Base-by-base conservation (phyloP, 2,329 filamentous ascomycete genomes). In the Diaporthe citriasiana region DNA sequence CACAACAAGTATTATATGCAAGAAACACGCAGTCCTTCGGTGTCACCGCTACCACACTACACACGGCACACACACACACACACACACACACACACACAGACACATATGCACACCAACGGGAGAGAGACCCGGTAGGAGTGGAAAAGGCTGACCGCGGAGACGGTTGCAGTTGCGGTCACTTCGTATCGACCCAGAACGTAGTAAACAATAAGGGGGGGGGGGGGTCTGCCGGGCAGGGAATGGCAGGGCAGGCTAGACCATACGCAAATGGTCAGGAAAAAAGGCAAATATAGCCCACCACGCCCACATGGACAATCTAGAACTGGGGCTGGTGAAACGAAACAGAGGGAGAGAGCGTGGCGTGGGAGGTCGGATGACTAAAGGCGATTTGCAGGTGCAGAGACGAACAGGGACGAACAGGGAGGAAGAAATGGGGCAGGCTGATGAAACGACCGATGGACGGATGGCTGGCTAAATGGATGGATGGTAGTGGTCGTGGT, bases 81-180 rank as follows among this genome's bases (percentile, higher is more conserved):
- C 60, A 65, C 60, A 35, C 33, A 50, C 6, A 22, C 60, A 65
- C 60, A 35, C 33, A n/a, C 45, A 35, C 45, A 40, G 8, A 47
- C 40, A 47, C 15, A 63, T 25, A 50, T 12, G 30, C 60, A 65
- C 60, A 35, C 33, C 17, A n/a, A 25, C 63, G 63, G 63, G 63
- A 53, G 13, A 22, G n/a, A 19, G 47, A 38, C 45, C 47, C 63
- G 68, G 53, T 22, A 45, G 66, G 35, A 35, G 69, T 38, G 33
- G 42, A 42, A 57, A 51, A 30, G 42, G 55, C 42, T 71, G 55
- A 71, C 55, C 12, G 69, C 53, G 69, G 69, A 53, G 42, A 60
- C 42, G 79, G 69, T 79, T 82, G 78, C 84, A 85, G 8, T 82
- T 85, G 63, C 84, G 79, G 77, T 85, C 84, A 79, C 85, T 81